Percentiles rank a stretch among this genome's conserved stretches.
phyloP scores from a whole-genome alignment of 805 yeast species.

The Monosporozyma aerobia region DNA sequence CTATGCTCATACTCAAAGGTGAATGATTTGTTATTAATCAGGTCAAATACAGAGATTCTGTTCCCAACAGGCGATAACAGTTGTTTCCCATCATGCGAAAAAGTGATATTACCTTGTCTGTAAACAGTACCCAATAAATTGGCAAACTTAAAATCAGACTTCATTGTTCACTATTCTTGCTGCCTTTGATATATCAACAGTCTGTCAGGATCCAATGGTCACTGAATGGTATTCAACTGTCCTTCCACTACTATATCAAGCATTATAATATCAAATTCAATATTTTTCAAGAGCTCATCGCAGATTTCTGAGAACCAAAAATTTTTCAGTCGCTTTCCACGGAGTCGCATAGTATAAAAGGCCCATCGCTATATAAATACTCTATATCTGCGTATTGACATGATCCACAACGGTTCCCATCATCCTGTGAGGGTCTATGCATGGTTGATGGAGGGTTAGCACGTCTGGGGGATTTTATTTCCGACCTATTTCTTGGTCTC shows the following conservation, averaged over 20 bases:
- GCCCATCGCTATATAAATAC: not conserved
- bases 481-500: constrained; percentile 1
- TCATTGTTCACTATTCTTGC: constrained; percentile 38
- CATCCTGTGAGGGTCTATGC: not conserved
- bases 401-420: not conserved
- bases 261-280: not conserved
- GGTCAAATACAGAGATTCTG: constrained; percentile 80
- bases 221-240: not conserved
- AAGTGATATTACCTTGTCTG: constrained; percentile 81
- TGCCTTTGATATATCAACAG: not conserved
- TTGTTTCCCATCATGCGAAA: constrained; percentile 76
- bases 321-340: constrained; percentile 3
- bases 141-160: constrained; percentile 80
- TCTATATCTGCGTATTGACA: not conserved
- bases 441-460: too few species aligned
- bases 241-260: not conserved
- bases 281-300: constrained; percentile 2
- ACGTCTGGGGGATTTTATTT: too few species aligned
- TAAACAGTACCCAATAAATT: constrained; percentile 92
- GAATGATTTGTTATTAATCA: constrained; percentile 72
- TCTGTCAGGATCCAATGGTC: not conserved
- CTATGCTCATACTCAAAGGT: constrained; percentile 92
- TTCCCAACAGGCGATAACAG: constrained; percentile 91
- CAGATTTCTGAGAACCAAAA: constrained; percentile 1
- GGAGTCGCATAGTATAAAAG: not conserved